These are phyloP conservation scores for Westerdykella aurantiaca DNA, from an alignment of 2,329 filamentous ascomycete species.

Conservation along the genomic window DNA sequence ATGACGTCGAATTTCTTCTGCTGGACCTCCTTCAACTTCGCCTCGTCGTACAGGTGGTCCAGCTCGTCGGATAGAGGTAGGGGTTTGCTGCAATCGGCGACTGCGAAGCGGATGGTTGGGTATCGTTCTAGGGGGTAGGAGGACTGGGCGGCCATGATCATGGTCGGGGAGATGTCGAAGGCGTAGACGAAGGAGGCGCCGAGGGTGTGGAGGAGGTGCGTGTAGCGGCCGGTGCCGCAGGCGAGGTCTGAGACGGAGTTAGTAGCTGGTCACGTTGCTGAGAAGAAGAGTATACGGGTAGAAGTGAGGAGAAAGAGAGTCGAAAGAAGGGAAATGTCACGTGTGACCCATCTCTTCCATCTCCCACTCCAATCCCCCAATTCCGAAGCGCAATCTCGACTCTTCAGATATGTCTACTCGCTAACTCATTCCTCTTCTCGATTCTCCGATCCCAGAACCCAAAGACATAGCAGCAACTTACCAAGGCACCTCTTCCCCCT, in stretches of 20 bases:
- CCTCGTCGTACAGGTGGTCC: neutral
- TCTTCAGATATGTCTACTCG: too few relatives aligned
- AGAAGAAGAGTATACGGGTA: neutral
- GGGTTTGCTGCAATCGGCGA: constrained; percentile 22
- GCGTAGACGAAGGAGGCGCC: constrained; percentile 16
- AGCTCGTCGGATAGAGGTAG: too few relatives aligned
- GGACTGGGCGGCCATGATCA: constrained; percentile 18
- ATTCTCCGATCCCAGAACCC: neutral
- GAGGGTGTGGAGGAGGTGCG: constrained; percentile 16
- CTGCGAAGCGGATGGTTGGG: constrained; percentile 15
- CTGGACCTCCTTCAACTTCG: neutral
- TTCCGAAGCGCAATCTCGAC: neutral
- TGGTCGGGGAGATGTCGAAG: constrained; percentile 25
- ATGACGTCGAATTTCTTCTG: constrained; percentile 17
- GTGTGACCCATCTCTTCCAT: neutral
- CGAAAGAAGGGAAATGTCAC: neutral
- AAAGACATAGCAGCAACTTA: constrained; percentile 8
- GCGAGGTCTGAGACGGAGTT: constrained; percentile 18
- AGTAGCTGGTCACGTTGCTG: neutral
- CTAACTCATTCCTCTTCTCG: too few relatives aligned
- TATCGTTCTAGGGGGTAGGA: constrained; percentile 11
- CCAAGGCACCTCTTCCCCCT: constrained; percentile 21
- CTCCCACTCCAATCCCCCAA: neutral
- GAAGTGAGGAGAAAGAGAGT: neutral
- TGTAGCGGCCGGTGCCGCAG: constrained; percentile 27